These are phyloP conservation scores for Fraxinus quadrangulata DNA, from an alignment of 257 asterid genomes.

Conservation along the genomic window DNA sequence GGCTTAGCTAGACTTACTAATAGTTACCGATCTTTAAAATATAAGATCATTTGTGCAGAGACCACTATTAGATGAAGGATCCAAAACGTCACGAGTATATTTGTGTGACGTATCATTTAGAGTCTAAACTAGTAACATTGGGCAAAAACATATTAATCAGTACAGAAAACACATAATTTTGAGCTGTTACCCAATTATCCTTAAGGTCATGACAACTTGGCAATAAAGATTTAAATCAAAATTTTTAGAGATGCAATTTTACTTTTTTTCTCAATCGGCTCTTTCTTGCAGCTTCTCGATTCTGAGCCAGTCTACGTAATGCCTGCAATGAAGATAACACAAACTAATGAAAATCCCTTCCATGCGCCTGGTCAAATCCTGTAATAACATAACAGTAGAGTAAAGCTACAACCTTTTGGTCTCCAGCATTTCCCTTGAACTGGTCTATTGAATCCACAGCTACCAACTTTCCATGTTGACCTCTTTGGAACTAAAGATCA, in stretches of 20 bases:
- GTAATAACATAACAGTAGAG: not conserved
- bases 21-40: too few species aligned
- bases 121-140: too few species aligned
- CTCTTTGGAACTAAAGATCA: conserved; percentile 33
- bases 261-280: conserved; percentile 94
- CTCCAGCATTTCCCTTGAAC: conserved; percentile 41
- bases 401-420: conserved; percentile 44
- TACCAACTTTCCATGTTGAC: conserved; percentile 24
- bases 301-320: conserved; percentile 89
- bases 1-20: too few species aligned
- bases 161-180: too few species aligned
- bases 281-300: conserved; percentile 96
- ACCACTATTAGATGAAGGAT: too few species aligned
- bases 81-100: too few species aligned
- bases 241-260: conserved; percentile 15
- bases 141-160: too few species aligned
- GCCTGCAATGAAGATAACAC: conserved; percentile 42
- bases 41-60: too few species aligned
- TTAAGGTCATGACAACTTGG: not conserved
- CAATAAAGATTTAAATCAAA: not conserved
- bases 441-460: conserved; percentile 41
- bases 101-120: too few species aligned
- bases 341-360: conserved; percentile 9
- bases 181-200: not conserved
- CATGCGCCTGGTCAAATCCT: not conserved